phyloP scores from a whole-genome alignment of 2,329 filamentous ascomycete genomes.

The Talaromyces atroroseus region DNA sequence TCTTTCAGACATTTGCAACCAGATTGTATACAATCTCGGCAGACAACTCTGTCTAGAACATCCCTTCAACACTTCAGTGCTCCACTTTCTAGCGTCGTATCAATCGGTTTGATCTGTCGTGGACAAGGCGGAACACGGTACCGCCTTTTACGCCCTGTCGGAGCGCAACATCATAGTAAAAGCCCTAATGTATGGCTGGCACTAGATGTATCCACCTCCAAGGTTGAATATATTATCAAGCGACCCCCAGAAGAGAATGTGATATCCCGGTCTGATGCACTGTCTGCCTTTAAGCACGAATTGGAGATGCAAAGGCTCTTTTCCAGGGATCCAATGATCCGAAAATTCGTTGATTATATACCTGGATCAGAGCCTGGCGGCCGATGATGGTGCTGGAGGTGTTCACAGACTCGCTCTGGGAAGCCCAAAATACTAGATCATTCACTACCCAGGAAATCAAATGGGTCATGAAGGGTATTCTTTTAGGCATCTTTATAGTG shows the following conservation, averaged over 20 bases:
- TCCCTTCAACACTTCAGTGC: not conserved
- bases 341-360: conserved; percentile 13
- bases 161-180: conserved; percentile 7
- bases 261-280: not conserved
- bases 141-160: conserved; percentile 14
- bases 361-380: conserved; percentile 13
- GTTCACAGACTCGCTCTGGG: conserved; percentile 16
- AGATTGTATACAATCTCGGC: no score
- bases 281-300: conserved; percentile 15
- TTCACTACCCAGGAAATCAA: conserved; percentile 16
- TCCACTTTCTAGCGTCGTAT: conserved; percentile 9
- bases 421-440: conserved; percentile 14
- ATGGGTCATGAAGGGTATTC: conserved; percentile 17
- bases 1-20: no score
- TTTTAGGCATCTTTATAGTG: conserved; percentile 15
- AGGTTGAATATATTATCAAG: conserved; percentile 15
- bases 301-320: conserved; percentile 17
- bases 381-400: conserved; percentile 17
- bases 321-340: conserved; percentile 14
- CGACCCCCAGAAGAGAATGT: conserved; percentile 9
- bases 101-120: conserved; percentile 9
- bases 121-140: conserved; percentile 13
- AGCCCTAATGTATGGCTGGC: conserved; percentile 14
- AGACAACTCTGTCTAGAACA: no score
- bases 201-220: conserved; percentile 3